phyloP scores from a whole-genome alignment of 1,284 basidiomycete genomes.

The Papiliotrema nemorosa region DNA sequence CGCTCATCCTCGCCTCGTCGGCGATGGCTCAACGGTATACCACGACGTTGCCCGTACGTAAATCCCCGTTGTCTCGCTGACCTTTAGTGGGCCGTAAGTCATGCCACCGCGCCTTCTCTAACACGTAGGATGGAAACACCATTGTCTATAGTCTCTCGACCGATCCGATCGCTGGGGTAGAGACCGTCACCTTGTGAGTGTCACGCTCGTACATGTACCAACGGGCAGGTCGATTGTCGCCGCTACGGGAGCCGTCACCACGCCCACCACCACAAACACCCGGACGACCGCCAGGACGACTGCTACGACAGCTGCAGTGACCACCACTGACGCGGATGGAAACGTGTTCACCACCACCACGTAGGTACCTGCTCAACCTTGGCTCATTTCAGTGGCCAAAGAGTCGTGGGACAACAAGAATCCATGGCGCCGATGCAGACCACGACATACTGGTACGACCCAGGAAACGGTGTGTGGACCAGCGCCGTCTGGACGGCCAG shows the following conservation, averaged over 20 bases:
- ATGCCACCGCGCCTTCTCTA: neutral
- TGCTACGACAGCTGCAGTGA: constrained; percentile 10
- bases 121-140: constrained; percentile 31
- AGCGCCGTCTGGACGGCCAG: constrained; percentile 14
- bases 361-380: constrained; percentile 7
- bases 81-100: constrained; percentile 1
- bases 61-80: neutral
- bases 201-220: neutral
- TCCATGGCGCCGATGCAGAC: constrained; percentile 1
- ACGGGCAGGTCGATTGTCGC: no score
- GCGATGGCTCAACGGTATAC: constrained; percentile 9
- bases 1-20: constrained; percentile 4
- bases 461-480: constrained; percentile 23
- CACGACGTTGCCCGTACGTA: constrained; percentile 7
- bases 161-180: constrained; percentile 21
- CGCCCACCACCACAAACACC: neutral
- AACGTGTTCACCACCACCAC: constrained; percentile 11
- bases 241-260: neutral
- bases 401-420: constrained; percentile 15
- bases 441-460: constrained; percentile 26
- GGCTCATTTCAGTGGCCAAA: constrained; percentile 4
- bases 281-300: neutral
- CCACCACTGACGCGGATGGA: constrained; percentile 7
- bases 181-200: constrained; percentile 26
- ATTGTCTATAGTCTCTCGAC: constrained; percentile 28